Evolutionary conservation across 2,329 filamentous ascomycete genomes (phyloP).

Genomic region (Fusarium guadeloupense): DNA sequence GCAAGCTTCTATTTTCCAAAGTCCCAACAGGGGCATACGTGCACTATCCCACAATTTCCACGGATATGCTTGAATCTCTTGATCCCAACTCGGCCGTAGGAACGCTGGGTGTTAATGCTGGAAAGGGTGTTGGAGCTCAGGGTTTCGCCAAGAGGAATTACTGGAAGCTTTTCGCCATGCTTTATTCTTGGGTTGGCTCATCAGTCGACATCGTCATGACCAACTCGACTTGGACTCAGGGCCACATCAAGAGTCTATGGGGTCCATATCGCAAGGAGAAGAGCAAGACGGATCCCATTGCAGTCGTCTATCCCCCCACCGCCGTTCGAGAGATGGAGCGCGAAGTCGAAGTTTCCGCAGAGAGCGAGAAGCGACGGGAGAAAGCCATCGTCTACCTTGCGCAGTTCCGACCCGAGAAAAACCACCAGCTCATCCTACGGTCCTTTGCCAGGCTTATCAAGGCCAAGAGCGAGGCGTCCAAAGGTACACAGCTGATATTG

Average conservation of each 20-base stretch:
- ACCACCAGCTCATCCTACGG: slow-evolving; percentile 85
- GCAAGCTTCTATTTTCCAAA: slow-evolving; percentile 79
- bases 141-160: slow-evolving; percentile 81
- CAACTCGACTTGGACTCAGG: slow-evolving; percentile 94
- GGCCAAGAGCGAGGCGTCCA: slow-evolving; percentile 58
- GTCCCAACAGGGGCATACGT: slow-evolving; percentile 93
- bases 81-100: slow-evolving; percentile 69
- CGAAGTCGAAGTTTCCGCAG: slow-evolving; percentile 74
- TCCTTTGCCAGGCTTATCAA: slow-evolving; percentile 83
- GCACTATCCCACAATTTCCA: slow-evolving; percentile 98
- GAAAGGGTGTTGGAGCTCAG: slow-evolving; percentile 76
- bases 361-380: slow-evolving; percentile 74
- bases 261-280: slow-evolving; percentile 62
- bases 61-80: slow-evolving; percentile 91
- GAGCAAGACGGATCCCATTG: slow-evolving; percentile 63
- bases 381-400: slow-evolving; percentile 89
- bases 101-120: slow-evolving; percentile 80
- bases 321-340: slow-evolving; percentile 85
- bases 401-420: slow-evolving; percentile 97
- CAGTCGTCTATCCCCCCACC: slow-evolving; percentile 89
- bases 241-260: slow-evolving; percentile 84
- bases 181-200: slow-evolving; percentile 85
- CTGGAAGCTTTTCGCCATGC: slow-evolving; percentile 83
- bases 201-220: slow-evolving; percentile 96
- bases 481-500: slow-evolving; percentile 75